Percentiles rank a stretch among this genome's conserved stretches.
These are phyloP conservation scores for Grigorovia humatica DNA, from an alignment of 805 yeast genomes.

Conservation along the genomic window DNA sequence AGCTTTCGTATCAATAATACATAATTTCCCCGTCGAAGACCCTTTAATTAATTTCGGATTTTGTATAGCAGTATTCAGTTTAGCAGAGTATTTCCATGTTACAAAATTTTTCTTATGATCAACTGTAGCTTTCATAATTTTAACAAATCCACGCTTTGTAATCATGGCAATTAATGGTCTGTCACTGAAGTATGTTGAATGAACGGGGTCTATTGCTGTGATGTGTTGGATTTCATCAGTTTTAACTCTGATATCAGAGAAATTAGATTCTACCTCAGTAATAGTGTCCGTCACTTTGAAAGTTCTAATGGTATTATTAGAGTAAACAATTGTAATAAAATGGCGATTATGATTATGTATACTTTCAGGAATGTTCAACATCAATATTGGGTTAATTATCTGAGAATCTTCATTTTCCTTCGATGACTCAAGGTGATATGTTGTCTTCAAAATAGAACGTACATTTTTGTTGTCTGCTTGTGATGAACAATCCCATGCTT, in stretches of 20 bases:
- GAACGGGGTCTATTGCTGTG: constrained; percentile 58
- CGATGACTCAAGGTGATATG: constrained; percentile 4
- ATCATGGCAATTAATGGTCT: constrained; percentile 47
- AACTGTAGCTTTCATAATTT: constrained; percentile 37
- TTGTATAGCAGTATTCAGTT: constrained; percentile 45
- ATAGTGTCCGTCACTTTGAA: constrained; percentile 28
- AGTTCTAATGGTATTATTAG: constrained; percentile 20
- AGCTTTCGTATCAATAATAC: constrained; percentile 51
- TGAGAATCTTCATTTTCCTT: background rate
- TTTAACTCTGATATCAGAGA: constrained; percentile 20
- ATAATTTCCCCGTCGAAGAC: constrained; percentile 66
- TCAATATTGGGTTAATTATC: constrained; percentile 15
- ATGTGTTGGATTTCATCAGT: constrained; percentile 33
- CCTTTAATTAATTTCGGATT: constrained; percentile 52
- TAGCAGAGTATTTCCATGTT: constrained; percentile 43
- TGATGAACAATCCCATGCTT: constrained; percentile 51
- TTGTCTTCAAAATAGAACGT: constrained; percentile 10
- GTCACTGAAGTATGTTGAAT: constrained; percentile 27
- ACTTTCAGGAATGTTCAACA: constrained; percentile 30
- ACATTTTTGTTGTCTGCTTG: constrained; percentile 16
- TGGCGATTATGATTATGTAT: constrained; percentile 28
- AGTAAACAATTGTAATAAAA: constrained; percentile 43
- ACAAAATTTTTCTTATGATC: constrained; percentile 21
- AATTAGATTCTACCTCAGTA: constrained; percentile 27
- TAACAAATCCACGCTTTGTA: constrained; percentile 39